Conservation (phyloP, 768 basidiomycete species). For the Leccinum boreale region DNA sequence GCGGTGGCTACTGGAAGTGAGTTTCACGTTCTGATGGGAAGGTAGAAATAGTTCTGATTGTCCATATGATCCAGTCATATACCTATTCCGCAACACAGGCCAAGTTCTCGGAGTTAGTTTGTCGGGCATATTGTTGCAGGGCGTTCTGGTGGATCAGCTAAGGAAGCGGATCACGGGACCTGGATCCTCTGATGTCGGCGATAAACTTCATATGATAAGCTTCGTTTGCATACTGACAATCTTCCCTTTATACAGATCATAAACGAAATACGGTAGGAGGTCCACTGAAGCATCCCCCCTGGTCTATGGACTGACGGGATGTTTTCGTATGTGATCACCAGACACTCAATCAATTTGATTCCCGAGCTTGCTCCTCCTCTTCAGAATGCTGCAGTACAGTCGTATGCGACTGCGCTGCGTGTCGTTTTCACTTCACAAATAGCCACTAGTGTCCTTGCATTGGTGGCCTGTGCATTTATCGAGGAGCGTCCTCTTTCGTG, state of each 20-base stretch:
- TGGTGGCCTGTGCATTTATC: conserved; percentile 70
- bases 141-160: conserved; percentile 68
- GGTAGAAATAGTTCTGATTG: conserved; percentile 5
- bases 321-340: conserved; percentile 33
- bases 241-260: conserved; percentile 54
- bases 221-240: conserved; percentile 14
- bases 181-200: conserved; percentile 63
- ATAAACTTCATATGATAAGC: conserved; percentile 20
- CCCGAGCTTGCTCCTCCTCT: conserved; percentile 53
- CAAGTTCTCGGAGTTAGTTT: conserved; percentile 95
- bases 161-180: conserved; percentile 74
- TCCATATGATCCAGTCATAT: conserved; percentile 59
- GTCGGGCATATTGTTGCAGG: conserved; percentile 80
- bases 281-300: conserved; percentile 6
- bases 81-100: conserved; percentile 89
- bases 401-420: conserved; percentile 76
- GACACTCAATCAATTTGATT: conserved; percentile 73
- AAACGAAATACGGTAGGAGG: conserved; percentile 57
- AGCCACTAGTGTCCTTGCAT: conserved; percentile 59
- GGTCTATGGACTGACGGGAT: conserved; percentile 15
- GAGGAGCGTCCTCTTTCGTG: conserved; percentile 65
- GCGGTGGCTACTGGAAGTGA: conserved; percentile 88
- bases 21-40: conserved; percentile 28
- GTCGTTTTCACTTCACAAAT: conserved; percentile 81
- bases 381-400: conserved; percentile 62